A percentile compares a stretch with the other conserved stretches of the same genome.
These are phyloP conservation scores for Xylogone sp. DNA, from an alignment of 2,329 filamentous ascomycete genomes.

Conservation along the genomic window DNA sequence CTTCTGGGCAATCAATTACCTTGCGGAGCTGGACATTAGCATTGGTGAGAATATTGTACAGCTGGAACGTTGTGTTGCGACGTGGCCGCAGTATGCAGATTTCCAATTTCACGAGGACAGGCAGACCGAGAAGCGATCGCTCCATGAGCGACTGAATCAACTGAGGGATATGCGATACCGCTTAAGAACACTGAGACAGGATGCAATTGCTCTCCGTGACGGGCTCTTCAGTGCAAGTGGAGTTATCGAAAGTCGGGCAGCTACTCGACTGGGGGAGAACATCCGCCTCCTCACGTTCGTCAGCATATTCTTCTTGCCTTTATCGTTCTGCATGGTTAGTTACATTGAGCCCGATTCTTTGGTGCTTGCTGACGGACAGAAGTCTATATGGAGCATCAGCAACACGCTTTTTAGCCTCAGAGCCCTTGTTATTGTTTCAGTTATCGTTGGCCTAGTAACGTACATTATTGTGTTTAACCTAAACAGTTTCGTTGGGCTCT, in stretches of 20 bases:
- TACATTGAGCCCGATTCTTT: not conserved
- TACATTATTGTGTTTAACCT: constrained; percentile 13
- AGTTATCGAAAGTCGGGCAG: constrained; percentile 25
- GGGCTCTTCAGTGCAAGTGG: constrained; percentile 24
- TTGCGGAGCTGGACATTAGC: constrained; percentile 13
- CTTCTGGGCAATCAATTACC: constrained; percentile 24
- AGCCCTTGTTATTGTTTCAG: constrained; percentile 3
- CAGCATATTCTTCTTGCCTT: constrained; percentile 36
- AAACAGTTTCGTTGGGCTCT: constrained; percentile 4
- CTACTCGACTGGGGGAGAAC: constrained; percentile 30
- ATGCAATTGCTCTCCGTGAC: not conserved
- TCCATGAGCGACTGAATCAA: not conserved
- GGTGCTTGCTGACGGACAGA: not conserved
- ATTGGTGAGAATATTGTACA: constrained; percentile 17
- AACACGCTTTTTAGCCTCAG: constrained; percentile 1
- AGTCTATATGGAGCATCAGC: constrained; percentile 12
- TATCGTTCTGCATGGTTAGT: constrained; percentile 28
- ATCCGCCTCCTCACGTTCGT: constrained; percentile 35
- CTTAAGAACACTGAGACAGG: not conserved
- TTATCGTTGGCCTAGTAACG: constrained; percentile 7
- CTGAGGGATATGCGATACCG: not conserved
- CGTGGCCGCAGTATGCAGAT: not conserved
- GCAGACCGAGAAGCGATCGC: constrained; percentile 37
- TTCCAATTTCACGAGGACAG: constrained; percentile 30
- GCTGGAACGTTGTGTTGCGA: not conserved